These are phyloP conservation scores for Bathelium albidoporum DNA, from an alignment of 495 filamentous ascomycete genomes.

Conservation along the genomic window DNA sequence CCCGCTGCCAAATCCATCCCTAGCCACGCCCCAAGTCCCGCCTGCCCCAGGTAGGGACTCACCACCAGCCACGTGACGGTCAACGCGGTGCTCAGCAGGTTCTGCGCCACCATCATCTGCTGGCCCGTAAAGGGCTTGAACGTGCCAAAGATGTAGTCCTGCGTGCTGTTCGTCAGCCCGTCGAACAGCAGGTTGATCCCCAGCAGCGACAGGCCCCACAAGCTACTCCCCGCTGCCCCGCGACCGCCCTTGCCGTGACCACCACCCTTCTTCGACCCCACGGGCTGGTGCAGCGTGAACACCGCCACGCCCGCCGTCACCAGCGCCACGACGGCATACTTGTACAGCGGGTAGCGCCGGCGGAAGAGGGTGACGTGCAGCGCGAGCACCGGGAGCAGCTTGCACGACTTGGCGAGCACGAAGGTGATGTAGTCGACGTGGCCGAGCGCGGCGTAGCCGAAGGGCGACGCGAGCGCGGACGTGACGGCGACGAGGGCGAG, in stretches of 20 bases:
- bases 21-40: slow-evolving; percentile 53
- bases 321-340: slow-evolving; percentile 82
- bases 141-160: slow-evolving; percentile 82
- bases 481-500: slow-evolving; percentile 78
- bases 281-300: slow-evolving; percentile 79
- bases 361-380: slow-evolving; percentile 89
- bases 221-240: slow-evolving; percentile 42
- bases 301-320: slow-evolving; percentile 90
- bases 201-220: slow-evolving; percentile 75
- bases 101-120: slow-evolving; percentile 99
- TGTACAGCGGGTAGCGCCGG: slow-evolving; percentile 84
- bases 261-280: slow-evolving; percentile 51
- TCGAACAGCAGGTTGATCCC: slow-evolving; percentile 92
- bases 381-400: slow-evolving; percentile 94
- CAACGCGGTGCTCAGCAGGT: slow-evolving; percentile 65
- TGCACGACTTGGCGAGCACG: slow-evolving; percentile 96
- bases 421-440: slow-evolving; percentile 99
- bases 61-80: slow-evolving; percentile 66
- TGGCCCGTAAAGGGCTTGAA: slow-evolving; percentile 74
- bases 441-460: slow-evolving; percentile 83
- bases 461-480: slow-evolving; percentile 79
- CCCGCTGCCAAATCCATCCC: slow-evolving; percentile 51
- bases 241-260: slow-evolving; percentile 25
- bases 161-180: slow-evolving; percentile 89
- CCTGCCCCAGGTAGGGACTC: slow-evolving; percentile 63